Evolutionary conservation across 2,329 filamentous ascomycete genomes (phyloP).

Genomic region (Chalaropsis thielavioides): DNA sequence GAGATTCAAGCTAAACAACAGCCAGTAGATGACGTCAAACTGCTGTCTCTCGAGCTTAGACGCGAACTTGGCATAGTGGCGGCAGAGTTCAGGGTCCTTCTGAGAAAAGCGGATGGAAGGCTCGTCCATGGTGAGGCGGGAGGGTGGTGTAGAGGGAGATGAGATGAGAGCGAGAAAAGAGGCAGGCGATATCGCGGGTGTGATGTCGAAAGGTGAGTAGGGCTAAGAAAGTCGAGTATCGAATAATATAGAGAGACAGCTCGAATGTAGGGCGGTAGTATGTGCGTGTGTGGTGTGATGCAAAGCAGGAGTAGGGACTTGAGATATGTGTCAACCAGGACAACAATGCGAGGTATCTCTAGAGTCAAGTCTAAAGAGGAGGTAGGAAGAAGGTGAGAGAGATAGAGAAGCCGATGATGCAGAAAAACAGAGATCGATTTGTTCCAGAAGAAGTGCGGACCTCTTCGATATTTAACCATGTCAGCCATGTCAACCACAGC

Average conservation of each 20-base stretch:
- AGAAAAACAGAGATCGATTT: not conserved
- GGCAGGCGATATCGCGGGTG: too few species aligned
- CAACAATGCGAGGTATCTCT: not conserved
- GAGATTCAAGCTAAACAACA: constrained; percentile 31
- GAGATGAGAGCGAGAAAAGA: too few species aligned
- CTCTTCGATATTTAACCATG: not conserved
- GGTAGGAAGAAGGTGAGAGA: not conserved
- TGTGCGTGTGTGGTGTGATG: too few species aligned
- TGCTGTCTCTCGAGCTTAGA: constrained; percentile 29
- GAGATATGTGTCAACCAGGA: constrained; percentile 2
- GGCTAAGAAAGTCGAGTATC: not conserved
- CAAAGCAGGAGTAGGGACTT: not conserved
- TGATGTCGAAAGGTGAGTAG: too few species aligned
- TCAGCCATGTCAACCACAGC: not conserved
- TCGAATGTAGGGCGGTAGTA: not conserved
- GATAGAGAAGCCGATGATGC: not conserved
- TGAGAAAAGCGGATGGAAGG: constrained; percentile 14
- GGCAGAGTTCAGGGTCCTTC: constrained; percentile 25
- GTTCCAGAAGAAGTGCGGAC: not conserved
- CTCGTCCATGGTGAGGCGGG: constrained; percentile 5
- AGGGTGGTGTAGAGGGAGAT: not conserved
- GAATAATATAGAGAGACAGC: not conserved
- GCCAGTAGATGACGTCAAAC: constrained; percentile 35
- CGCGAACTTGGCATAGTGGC: constrained; percentile 32
- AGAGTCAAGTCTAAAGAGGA: not conserved